A percentile compares a stretch with the other conserved stretches of the same genome.
These are phyloP conservation scores for Solanum okadae DNA, from an alignment of 257 asterid species.

Conservation along the genomic window DNA sequence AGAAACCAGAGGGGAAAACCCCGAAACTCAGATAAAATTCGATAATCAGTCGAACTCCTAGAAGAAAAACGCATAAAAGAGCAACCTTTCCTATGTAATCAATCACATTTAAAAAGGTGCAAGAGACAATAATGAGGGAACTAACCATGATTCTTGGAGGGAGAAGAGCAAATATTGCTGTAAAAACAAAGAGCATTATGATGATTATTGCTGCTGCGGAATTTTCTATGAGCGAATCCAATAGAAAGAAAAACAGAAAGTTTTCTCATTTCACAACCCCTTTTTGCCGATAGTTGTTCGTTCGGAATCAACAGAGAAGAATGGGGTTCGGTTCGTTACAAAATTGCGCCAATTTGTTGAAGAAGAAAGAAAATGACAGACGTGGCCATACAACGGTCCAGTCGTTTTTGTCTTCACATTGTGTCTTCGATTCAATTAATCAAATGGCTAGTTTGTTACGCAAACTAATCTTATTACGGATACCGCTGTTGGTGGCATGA, in stretches of 20 bases:
- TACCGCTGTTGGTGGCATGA: background rate
- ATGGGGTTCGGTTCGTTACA: background rate
- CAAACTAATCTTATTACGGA: background rate
- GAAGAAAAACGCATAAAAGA: background rate
- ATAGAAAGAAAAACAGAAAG: conserved; percentile 21
- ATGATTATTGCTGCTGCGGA: conserved; percentile 2
- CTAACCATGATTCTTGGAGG: conserved; percentile 49
- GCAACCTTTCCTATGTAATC: background rate
- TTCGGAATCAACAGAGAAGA: background rate
- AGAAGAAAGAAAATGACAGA: background rate
- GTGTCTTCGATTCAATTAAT: background rate
- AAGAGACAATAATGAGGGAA: background rate
- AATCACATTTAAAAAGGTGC: background rate
- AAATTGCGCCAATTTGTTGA: background rate
- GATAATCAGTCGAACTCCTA: background rate
- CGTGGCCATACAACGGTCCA: background rate
- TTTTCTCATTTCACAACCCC: conserved; percentile 27
- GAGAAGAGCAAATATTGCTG: conserved; percentile 34
- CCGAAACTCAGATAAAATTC: background rate
- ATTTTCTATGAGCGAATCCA: conserved; percentile 21
- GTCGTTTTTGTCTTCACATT: background rate
- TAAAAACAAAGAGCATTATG: conserved; percentile 22
- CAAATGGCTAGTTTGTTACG: background rate
- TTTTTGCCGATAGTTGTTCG: background rate
- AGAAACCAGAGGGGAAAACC: background rate